A percentile compares a stretch with the other conserved stretches of the same genome.
Conservation (phyloP, 2,329 filamentous ascomycete genomes). For the Phialophora expanda region DNA sequence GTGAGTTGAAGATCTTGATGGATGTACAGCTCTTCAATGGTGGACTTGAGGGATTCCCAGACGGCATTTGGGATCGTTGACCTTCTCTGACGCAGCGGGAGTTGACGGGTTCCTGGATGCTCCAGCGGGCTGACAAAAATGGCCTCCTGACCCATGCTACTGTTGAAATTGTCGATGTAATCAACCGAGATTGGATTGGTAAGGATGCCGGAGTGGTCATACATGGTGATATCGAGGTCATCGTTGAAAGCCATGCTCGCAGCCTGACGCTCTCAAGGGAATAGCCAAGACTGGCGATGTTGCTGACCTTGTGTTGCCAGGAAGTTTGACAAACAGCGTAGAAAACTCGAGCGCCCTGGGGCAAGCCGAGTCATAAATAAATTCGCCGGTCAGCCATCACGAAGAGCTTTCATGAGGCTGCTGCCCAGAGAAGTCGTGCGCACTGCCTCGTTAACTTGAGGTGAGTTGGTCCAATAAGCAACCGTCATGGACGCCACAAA, state of each 20-base stretch:
- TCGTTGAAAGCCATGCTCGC: background rate
- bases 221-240: background rate
- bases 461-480: background rate
- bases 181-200: background rate
- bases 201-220: background rate
- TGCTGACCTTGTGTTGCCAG: background rate
- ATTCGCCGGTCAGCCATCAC: background rate
- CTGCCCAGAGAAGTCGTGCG: background rate
- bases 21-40: slow-evolving; percentile 15
- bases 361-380: background rate
- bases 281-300: background rate
- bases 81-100: background rate
- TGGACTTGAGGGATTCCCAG: background rate
- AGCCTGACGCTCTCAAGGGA: background rate
- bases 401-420: background rate
- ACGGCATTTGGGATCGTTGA: background rate
- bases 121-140: background rate
- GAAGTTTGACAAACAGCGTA: background rate
- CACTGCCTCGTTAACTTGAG: background rate
- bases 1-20: slow-evolving; percentile 2
- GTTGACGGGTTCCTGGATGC: background rate
- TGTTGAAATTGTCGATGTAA: background rate
- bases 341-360: background rate
- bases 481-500: slow-evolving; percentile 14
- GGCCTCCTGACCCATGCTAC: background rate